A percentile compares a stretch with the other conserved stretches of the same genome.
Conservation (phyloP, 2,329 filamentous ascomycete species). For the Colletotrichum sp. region DNA sequence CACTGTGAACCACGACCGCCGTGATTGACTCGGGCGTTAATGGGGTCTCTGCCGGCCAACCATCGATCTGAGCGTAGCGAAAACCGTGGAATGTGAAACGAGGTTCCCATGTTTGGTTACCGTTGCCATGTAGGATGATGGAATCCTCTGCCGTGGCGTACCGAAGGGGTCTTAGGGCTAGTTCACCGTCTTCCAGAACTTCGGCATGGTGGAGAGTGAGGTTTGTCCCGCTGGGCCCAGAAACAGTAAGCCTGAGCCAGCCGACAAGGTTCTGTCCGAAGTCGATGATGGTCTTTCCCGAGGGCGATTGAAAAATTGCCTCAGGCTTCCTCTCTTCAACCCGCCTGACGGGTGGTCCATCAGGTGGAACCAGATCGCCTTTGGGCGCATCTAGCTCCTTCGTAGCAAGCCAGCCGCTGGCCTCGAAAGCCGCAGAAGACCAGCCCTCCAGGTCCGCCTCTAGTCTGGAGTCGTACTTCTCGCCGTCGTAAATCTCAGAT, state of each 20-base stretch:
- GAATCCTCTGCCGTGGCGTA: constrained; percentile 45
- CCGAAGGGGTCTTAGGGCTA: constrained; percentile 46
- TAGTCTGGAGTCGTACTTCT: constrained; percentile 48
- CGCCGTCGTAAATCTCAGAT: constrained; percentile 57
- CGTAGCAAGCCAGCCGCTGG: constrained; percentile 31
- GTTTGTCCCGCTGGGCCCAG: constrained; percentile 38
- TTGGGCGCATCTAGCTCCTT: constrained; percentile 33
- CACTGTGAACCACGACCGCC: constrained; percentile 50
- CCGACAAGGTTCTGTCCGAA: constrained; percentile 66
- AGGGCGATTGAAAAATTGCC: constrained; percentile 34
- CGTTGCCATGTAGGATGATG: constrained; percentile 31
- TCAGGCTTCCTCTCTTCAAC: constrained; percentile 32
- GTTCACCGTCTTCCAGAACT: constrained; percentile 55
- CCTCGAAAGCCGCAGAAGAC: constrained; percentile 27
- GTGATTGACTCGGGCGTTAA: constrained; percentile 24
- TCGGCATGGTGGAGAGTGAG: constrained; percentile 58
- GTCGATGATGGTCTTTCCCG: constrained; percentile 53
- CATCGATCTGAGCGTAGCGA: constrained; percentile 53
- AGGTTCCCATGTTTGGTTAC: constrained; percentile 42
- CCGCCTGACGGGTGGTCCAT: constrained; percentile 49
- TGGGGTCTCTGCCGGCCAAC: constrained; percentile 38
- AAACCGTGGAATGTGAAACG: constrained; percentile 59
- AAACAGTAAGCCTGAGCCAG: constrained; percentile 43
- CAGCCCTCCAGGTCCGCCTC: constrained; percentile 32
- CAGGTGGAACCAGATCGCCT: constrained; percentile 40